Percentiles rank a stretch among this genome's conserved stretches.
phyloP scores from a whole-genome alignment of 1,284 basidiomycete genomes.

The Pisolithus thermaeus region DNA sequence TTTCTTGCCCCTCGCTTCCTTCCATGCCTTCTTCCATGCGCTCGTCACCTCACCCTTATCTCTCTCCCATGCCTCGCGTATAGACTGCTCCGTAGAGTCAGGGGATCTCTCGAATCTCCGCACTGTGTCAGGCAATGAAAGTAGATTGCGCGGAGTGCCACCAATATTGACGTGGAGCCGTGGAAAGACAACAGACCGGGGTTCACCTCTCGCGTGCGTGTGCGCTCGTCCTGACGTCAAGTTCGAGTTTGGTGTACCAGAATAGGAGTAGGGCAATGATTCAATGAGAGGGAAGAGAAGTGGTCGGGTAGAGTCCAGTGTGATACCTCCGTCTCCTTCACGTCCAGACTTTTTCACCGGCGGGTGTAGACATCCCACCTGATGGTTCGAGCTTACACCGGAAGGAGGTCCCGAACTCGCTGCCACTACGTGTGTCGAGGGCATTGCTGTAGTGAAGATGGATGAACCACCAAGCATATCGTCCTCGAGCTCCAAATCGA shows the following conservation, averaged over 20 bases:
- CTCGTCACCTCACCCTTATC: slow-evolving; percentile 64
- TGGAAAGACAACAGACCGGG: slow-evolving; percentile 9
- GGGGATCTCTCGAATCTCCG: slow-evolving; percentile 24
- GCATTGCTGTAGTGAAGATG: neutral
- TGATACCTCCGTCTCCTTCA: neutral
- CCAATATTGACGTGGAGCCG: slow-evolving; percentile 34
- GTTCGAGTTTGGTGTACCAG: too few relatives aligned
- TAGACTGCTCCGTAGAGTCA: slow-evolving; percentile 50
- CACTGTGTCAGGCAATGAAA: neutral
- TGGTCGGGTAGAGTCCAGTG: slow-evolving; percentile 47
- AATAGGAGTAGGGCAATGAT: slow-evolving; percentile 15
- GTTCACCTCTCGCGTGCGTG: neutral
- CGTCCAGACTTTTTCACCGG: slow-evolving; percentile 7
- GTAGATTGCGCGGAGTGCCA: slow-evolving; percentile 36
- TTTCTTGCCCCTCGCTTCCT: slow-evolving; percentile 71
- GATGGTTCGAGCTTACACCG: neutral
- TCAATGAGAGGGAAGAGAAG: slow-evolving; percentile 55
- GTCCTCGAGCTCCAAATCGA: slow-evolving; percentile 63
- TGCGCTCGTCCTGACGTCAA: neutral
- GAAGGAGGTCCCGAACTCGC: neutral
- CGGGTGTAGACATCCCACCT: neutral
- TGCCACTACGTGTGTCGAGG: neutral
- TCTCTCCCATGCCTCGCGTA: slow-evolving; percentile 67
- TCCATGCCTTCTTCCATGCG: slow-evolving; percentile 75
- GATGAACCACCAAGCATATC: slow-evolving; percentile 31